Percentiles rank a stretch among this genome's conserved stretches.
Conservation (phyloP, 2,329 filamentous ascomycete species). For the Talaromyces albobiverticillius region DNA sequence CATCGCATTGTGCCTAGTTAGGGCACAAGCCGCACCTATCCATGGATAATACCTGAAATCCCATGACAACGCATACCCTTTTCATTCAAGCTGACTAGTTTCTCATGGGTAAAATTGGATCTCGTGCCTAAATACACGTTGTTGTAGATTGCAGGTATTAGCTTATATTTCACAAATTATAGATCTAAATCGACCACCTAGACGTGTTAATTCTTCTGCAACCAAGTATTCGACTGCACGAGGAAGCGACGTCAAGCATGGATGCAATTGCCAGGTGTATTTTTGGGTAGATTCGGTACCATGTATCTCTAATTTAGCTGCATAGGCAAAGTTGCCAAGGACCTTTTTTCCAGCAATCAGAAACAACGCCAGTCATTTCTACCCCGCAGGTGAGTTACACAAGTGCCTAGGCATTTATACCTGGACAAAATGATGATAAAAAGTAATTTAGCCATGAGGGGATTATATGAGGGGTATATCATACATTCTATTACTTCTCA, state of each 20-base stretch:
- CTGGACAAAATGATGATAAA: neutral
- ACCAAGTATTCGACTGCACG: too few species aligned
- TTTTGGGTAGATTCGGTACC: neutral
- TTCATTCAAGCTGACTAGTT: too few species aligned
- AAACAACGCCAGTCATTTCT: neutral
- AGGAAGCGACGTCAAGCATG: too few species aligned
- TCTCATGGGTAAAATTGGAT: too few species aligned
- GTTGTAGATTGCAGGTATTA: too few species aligned
- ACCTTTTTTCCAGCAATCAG: constrained; percentile 5
- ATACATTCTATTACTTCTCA: neutral
- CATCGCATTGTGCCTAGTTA: neutral
- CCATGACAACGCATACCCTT: too few species aligned
- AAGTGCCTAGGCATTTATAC: neutral
- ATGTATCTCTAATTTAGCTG: neutral
- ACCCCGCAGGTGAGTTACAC: neutral
- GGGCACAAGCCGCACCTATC: too few species aligned
- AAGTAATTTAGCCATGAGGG: neutral
- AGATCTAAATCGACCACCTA: too few species aligned
- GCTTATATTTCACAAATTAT: too few species aligned
- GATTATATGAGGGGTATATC: neutral
- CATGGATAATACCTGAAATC: too few species aligned
- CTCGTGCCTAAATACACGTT: too few species aligned
- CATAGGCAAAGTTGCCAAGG: neutral
- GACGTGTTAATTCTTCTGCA: too few species aligned
- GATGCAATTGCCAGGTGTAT: neutral